Base-by-base conservation (phyloP, 305 asterid genomes). In the Caryopteris hybrid region DNA sequence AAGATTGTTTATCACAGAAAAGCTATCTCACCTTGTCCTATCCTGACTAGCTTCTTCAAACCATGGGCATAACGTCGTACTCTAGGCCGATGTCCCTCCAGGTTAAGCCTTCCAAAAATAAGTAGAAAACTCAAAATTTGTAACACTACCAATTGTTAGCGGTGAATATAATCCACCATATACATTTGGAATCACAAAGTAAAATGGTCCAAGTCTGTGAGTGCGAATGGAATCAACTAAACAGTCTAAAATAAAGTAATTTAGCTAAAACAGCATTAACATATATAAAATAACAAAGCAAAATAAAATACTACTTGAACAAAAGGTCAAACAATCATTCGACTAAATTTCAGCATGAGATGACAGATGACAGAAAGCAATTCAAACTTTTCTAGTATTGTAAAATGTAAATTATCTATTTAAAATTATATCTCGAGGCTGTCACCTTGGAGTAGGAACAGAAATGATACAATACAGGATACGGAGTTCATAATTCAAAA, bases 81-180 rank as follows among this genome's bases (percentile, higher is more conserved):
- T 79, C 84, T 89, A 68, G 89, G 95, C 56, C 96, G 96, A 89
- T 81, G 99, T 66, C 93, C 94, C 76, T 83, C 96, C 79, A 92
- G 92, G 85, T 88, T 68, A 83, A 95, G 88, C 95, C 99, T 94
- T 80, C 68, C 20, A 53, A 83, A 52, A 79, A 76, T 60, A 59
- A 66, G 53, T 62, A 56, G 64, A 50, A 42, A 53, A 56, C 55
- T 66, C 61, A 78, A 73, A 48, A 31, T 42, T 34, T 16, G 25
- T 64, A 74, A 33, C 66, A 68, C 67, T 66, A 62, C 57, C 58
- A 65, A 61, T 42, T 71, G 74, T 60, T 18, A 62, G 74, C 36
- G 48, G 48, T 23, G 59, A 57, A 68, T 55, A 65, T 22, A 52
- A 64, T 21, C 23, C 57, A 68, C 27, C 47, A 21, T 57, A 48